Evolutionary conservation across 129 eudicot genomes (phyloP).

Genomic region (Flaveria trinervia): DNA sequence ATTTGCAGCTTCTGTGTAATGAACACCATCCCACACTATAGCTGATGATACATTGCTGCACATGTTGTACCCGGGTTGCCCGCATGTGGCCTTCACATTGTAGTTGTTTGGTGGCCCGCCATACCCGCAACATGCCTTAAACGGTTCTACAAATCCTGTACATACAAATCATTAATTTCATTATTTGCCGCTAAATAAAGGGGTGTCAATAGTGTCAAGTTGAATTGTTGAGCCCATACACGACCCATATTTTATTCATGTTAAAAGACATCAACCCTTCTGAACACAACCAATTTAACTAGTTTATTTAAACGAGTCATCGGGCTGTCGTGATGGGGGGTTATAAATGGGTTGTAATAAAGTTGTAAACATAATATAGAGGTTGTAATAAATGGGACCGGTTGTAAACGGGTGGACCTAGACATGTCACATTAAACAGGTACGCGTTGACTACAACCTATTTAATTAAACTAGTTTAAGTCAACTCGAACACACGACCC

Average conservation of each 20-base stretch:
- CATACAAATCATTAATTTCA: constrained; percentile 10
- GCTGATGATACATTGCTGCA: constrained; percentile 44
- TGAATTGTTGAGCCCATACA: neutral
- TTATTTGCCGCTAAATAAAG: neutral
- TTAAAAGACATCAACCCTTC: too few relatives aligned
- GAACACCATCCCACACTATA: constrained; percentile 56
- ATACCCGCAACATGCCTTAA: constrained; percentile 46
- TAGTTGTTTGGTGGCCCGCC: constrained; percentile 49
- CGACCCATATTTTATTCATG: too few relatives aligned
- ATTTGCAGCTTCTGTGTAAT: constrained; percentile 58
- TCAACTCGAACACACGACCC: neutral
- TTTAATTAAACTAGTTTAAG: neutral
- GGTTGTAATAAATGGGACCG: too few relatives aligned
- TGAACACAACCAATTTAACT: too few relatives aligned
- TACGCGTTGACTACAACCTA: too few relatives aligned
- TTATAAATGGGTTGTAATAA: too few relatives aligned
- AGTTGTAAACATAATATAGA: too few relatives aligned
- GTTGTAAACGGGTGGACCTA: too few relatives aligned
- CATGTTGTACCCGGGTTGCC: constrained; percentile 49
- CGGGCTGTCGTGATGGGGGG: too few relatives aligned
- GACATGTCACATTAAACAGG: too few relatives aligned
- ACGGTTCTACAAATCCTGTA: constrained; percentile 39
- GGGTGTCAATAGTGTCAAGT: neutral
- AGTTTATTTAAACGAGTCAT: too few relatives aligned
- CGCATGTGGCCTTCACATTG: constrained; percentile 49